A percentile compares a stretch with the other conserved stretches of the same genome.
phyloP scores from a whole-genome alignment of 2,329 filamentous ascomycete genomes.

The Epicoccum nigrum region DNA sequence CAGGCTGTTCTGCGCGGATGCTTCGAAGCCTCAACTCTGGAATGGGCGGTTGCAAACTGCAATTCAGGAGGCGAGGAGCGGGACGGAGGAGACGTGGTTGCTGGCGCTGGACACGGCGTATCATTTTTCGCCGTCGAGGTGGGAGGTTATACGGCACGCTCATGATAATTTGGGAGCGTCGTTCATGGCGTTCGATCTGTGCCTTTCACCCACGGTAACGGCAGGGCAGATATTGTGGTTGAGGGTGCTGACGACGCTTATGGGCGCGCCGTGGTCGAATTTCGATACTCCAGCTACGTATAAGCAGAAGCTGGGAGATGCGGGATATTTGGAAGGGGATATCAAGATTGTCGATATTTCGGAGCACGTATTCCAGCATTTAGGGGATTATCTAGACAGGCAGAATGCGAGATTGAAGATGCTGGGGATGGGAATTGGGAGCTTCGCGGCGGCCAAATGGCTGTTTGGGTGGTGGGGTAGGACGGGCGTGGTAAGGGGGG shows the following conservation, averaged over 20 bases:
- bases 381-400: slow-evolving; percentile 54
- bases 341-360: slow-evolving; percentile 60
- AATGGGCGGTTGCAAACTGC: slow-evolving; percentile 28
- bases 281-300: slow-evolving; percentile 58
- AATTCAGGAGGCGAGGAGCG: slow-evolving; percentile 4
- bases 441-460: slow-evolving; percentile 40
- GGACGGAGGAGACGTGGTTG: slow-evolving; percentile 53
- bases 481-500: slow-evolving; percentile 47
- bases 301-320: slow-evolving; percentile 51
- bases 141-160: slow-evolving; percentile 54
- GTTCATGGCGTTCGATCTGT: slow-evolving; percentile 63
- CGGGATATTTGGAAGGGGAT: slow-evolving; percentile 53
- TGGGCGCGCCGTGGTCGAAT: slow-evolving; percentile 57
- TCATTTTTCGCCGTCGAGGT: slow-evolving; percentile 61
- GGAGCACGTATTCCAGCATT: slow-evolving; percentile 58
- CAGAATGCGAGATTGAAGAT: slow-evolving; percentile 43
- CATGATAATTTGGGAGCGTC: slow-evolving; percentile 53
- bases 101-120: slow-evolving; percentile 64
- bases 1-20: slow-evolving; percentile 57
- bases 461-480: slow-evolving; percentile 54
- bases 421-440: slow-evolving; percentile 49
- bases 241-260: slow-evolving; percentile 53
- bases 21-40: slow-evolving; percentile 57
- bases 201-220: slow-evolving; percentile 42
- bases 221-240: slow-evolving; percentile 40